Percentiles rank a stretch among this genome's conserved stretches.
phyloP scores from a whole-genome alignment of 2,329 filamentous ascomycete genomes.

The Colletotrichum magnum region DNA sequence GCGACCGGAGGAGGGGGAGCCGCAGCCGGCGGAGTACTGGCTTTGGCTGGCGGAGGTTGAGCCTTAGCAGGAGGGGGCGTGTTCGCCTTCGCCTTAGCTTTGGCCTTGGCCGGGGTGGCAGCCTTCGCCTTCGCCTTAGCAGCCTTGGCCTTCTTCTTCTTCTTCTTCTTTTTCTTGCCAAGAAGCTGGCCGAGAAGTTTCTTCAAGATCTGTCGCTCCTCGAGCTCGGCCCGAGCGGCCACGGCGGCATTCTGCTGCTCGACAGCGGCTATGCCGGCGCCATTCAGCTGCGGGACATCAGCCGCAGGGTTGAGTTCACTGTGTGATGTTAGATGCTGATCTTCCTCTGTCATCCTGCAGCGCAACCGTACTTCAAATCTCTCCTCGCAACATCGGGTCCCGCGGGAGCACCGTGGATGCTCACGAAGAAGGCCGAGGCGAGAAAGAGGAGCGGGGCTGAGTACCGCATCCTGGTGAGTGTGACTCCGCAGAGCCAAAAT shows the following conservation, averaged over 20 bases:
- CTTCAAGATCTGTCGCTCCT: constrained; percentile 11
- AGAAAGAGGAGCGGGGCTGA: constrained; percentile 28
- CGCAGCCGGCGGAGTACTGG: neutral
- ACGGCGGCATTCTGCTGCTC: constrained; percentile 25
- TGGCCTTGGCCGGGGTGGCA: constrained; percentile 2
- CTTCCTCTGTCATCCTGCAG: neutral
- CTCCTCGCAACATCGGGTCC: constrained; percentile 6
- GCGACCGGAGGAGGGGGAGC: neutral
- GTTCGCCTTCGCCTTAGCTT: constrained; percentile 5
- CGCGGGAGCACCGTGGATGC: constrained; percentile 37
- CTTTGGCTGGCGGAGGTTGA: constrained; percentile 10
- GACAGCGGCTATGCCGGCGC: constrained; percentile 11
- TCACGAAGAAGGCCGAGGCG: constrained; percentile 34
- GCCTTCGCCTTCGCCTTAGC: neutral
- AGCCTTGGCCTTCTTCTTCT: constrained; percentile 15
- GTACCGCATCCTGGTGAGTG: constrained; percentile 28
- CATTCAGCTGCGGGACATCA: constrained; percentile 13
- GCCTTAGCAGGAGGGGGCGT: neutral
- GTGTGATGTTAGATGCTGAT: neutral
- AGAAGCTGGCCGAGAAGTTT: neutral
- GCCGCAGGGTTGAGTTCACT: constrained; percentile 21
- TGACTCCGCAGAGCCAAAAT: neutral
- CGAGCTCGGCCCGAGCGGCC: constrained; percentile 8
- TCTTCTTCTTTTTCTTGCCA: constrained; percentile 8
- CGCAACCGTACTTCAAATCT: constrained; percentile 9